phyloP scores from a whole-genome alignment of 1,284 basidiomycete genomes.

The Cryptococcus sp. region DNA sequence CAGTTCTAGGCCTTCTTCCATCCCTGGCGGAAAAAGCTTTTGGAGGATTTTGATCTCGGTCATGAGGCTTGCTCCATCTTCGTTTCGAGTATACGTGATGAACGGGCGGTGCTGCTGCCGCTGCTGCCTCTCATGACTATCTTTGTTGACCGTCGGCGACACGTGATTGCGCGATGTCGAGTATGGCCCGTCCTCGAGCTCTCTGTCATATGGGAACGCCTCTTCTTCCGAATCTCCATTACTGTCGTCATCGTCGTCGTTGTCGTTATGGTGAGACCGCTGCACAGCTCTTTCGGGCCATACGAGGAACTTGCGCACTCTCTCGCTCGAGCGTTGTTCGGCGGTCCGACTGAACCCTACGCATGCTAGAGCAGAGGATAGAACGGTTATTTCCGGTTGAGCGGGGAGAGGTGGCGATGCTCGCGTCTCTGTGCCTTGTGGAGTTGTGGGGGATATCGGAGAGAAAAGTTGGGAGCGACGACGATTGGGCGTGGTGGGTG shows the following conservation, averaged over 20 bases:
- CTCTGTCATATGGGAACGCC: no score
- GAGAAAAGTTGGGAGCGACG: slow-evolving; percentile 28
- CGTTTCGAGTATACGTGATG: slow-evolving; percentile 44
- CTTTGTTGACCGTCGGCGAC: neutral
- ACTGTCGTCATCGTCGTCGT: neutral
- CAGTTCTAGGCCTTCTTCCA: slow-evolving; percentile 21
- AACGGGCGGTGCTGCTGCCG: slow-evolving; percentile 33
- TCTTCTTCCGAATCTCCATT: slow-evolving; percentile 4
- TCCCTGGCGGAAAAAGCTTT: slow-evolving; percentile 27
- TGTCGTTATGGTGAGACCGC: neutral
- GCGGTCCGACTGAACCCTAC: slow-evolving; percentile 33
- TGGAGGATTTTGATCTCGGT: slow-evolving; percentile 42
- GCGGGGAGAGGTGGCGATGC: slow-evolving; percentile 13
- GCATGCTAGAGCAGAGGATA: slow-evolving; percentile 39
- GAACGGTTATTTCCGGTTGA: slow-evolving; percentile 38
- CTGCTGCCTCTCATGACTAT: neutral
- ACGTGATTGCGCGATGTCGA: neutral
- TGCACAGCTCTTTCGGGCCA: slow-evolving; percentile 36
- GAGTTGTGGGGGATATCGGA: slow-evolving; percentile 12
- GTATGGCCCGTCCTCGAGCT: neutral
- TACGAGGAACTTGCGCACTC: slow-evolving; percentile 38
- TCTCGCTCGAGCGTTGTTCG: slow-evolving; percentile 25
- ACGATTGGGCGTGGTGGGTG: slow-evolving; percentile 14
- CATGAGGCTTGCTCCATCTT: slow-evolving; percentile 41
- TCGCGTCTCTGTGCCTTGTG: slow-evolving; percentile 4